Conservation (phyloP, 1,284 basidiomycete species). For the Spongispora temasekensis region DNA sequence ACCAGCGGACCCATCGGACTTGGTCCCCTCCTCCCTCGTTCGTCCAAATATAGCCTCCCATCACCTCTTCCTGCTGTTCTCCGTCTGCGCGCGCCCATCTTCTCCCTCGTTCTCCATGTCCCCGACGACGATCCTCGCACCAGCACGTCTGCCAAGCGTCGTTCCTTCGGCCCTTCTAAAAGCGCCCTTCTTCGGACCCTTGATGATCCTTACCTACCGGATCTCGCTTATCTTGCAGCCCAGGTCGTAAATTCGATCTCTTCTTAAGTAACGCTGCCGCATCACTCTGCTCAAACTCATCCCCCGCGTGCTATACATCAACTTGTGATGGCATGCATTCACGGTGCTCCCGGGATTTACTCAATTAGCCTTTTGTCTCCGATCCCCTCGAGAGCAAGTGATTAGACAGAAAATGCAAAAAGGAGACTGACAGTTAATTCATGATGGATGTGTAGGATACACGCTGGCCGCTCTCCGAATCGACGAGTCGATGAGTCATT, state of each 20-base stretch:
- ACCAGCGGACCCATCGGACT: not conserved
- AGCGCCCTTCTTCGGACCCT: conserved; percentile 1
- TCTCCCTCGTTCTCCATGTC: not conserved
- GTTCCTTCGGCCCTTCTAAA: not conserved
- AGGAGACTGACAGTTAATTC: too few species aligned
- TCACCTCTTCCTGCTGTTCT: too few species aligned
- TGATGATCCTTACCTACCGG: not conserved
- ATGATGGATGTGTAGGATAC: too few species aligned
- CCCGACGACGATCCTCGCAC: not conserved
- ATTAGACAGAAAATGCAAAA: too few species aligned
- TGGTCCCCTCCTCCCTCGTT: not conserved
- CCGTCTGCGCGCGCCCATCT: too few species aligned
- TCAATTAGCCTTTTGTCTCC: not conserved
- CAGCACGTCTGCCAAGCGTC: too few species aligned
- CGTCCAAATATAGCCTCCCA: too few species aligned
- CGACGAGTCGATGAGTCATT: too few species aligned
- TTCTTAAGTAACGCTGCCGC: not conserved
- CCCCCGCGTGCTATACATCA: conserved; percentile 4
- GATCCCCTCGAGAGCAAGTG: too few species aligned
- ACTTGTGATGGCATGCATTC: not conserved
- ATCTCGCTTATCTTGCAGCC: conserved; percentile 5
- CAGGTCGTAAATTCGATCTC: conserved; percentile 10
- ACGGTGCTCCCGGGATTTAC: not conserved
- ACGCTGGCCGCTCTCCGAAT: too few species aligned
- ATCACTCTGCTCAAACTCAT: not conserved